Evolutionary conservation across 805 yeast genomes (phyloP).

Genomic region (Ogataea dorogensis): DNA sequence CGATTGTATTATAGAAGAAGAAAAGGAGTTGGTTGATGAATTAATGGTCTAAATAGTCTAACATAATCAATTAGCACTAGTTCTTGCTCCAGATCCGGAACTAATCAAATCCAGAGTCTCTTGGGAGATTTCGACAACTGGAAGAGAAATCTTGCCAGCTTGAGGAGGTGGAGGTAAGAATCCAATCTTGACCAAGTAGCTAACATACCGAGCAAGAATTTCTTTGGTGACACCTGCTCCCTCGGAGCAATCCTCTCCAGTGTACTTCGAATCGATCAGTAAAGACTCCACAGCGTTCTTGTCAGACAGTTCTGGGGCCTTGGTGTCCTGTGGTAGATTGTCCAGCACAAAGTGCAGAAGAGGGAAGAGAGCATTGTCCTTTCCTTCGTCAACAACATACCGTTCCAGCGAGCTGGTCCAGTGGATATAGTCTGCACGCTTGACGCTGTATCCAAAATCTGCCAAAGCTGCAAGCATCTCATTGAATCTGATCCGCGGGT

Average conservation of each 20-base stretch:
- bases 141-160: constrained; percentile 52
- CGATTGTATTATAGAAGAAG: constrained; percentile 72
- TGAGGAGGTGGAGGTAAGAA: constrained; percentile 55
- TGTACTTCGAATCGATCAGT: constrained; percentile 54
- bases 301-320: constrained; percentile 95
- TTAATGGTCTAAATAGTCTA: constrained; percentile 8
- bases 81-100: constrained; percentile 74
- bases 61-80: constrained; percentile 45
- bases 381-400: constrained; percentile 68
- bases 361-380: constrained; percentile 89
- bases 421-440: constrained; percentile 60
- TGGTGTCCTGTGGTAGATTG: constrained; percentile 83
- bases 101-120: constrained; percentile 57
- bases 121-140: constrained; percentile 52
- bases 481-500: constrained; percentile 83
- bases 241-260: constrained; percentile 58
- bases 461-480: constrained; percentile 67
- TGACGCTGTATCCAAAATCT: constrained; percentile 70
- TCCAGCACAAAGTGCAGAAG: constrained; percentile 91
- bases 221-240: constrained; percentile 75
- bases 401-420: constrained; percentile 81
- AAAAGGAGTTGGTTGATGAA: constrained; percentile 33
- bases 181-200: constrained; percentile 78
- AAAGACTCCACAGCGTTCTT: constrained; percentile 73
- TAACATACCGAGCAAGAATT: constrained; percentile 71